These are phyloP conservation scores for Fusarium nelsonii DNA, from an alignment of 2,329 filamentous ascomycete species.

Conservation along the genomic window DNA sequence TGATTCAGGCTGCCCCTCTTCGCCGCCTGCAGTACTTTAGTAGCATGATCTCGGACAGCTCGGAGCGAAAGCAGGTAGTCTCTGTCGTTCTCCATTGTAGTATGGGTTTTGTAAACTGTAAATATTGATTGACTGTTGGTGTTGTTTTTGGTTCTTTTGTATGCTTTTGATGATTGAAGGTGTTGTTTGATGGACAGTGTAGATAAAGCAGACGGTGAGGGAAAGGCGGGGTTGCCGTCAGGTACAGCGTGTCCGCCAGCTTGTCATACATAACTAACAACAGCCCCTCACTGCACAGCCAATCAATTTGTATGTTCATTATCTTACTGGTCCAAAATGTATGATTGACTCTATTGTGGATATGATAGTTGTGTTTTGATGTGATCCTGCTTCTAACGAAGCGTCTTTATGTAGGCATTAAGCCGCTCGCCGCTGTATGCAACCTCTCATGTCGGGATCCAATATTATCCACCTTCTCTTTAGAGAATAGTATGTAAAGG, in stretches of 20 bases:
- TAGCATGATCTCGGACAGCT: constrained; percentile 54
- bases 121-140: not conserved
- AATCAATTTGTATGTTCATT: not conserved
- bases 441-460: not conserved
- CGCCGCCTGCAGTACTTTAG: constrained; percentile 53
- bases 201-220: constrained; percentile 4
- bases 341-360: not conserved
- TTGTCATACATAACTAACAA: constrained; percentile 7
- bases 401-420: not conserved
- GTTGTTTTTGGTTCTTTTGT: not conserved
- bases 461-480: not conserved
- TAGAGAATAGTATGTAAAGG: not conserved
- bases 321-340: not conserved
- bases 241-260: constrained; percentile 5
- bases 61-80: constrained; percentile 54
- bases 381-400: not conserved
- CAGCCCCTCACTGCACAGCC: not conserved
- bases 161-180: not conserved
- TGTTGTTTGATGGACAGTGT: not conserved
- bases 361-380: not conserved
- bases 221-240: not conserved
- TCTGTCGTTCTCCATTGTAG: constrained; percentile 19
- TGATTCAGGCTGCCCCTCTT: constrained; percentile 55
- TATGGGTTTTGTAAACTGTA: no score
- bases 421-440: not conserved